Conservation (phyloP, 176 grass and related monocot genomes). For the Zizania latifolia region DNA sequence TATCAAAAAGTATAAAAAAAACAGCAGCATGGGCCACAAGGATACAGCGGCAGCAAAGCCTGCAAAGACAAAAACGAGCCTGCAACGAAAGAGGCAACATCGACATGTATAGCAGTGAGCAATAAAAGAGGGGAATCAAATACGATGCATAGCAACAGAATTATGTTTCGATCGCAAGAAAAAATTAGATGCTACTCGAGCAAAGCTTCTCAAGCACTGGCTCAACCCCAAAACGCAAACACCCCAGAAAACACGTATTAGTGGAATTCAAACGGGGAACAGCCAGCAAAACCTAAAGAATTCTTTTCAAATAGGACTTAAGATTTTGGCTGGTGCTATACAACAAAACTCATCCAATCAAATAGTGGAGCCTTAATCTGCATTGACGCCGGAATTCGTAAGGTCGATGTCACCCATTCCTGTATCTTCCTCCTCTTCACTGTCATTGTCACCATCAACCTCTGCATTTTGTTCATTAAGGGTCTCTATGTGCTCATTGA, state of each 20-base stretch:
- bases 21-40: not conserved
- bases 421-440: constrained; percentile 92
- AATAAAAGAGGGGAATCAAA: not conserved
- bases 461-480: constrained; percentile 62
- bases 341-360: constrained; percentile 36
- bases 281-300: constrained; percentile 17
- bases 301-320: constrained; percentile 24
- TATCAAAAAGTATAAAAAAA: not conserved
- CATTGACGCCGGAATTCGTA: constrained; percentile 41
- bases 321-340: constrained; percentile 38
- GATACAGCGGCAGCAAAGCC: not conserved
- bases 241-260: not conserved
- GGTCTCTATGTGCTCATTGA: constrained; percentile 77
- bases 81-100: not conserved
- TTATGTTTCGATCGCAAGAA: constrained; percentile 10
- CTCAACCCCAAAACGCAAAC: constrained; percentile 31
- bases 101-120: not conserved
- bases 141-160: constrained; percentile 5
- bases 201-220: constrained; percentile 1
- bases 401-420: constrained; percentile 79
- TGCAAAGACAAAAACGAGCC: no score
- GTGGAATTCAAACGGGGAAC: constrained; percentile 10
- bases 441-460: constrained; percentile 83
- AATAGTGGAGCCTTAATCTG: constrained; percentile 21
- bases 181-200: constrained; percentile 24